Evolutionary conservation across 2,329 filamentous ascomycete genomes (phyloP), one percentile per base, ranked within the genome.

Genomic region (Hypoxylon sp.): DNA sequence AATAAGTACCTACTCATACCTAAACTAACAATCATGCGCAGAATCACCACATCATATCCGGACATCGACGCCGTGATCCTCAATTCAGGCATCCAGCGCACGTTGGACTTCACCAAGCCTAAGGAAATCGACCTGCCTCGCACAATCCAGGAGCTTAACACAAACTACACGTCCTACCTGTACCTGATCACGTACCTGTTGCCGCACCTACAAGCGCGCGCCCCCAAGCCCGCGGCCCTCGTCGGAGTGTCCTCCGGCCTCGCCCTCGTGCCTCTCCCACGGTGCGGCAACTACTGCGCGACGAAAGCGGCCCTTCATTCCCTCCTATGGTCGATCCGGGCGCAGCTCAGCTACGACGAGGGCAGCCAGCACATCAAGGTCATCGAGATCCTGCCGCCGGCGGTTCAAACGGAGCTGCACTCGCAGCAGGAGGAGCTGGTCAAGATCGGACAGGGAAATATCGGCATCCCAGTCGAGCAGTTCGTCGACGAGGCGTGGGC

Each of bases 61-160:
- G 77, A 82, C 28, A 82, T 90, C 28, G 86, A 89, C 76, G 83
- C 82, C 69, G 74, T 90, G 25, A 76, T 90, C 60, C 77, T 90
- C 55, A 89, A 89, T 73, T 84, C 87, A 0, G 87, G 87, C 7
- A 80, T 86, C 32, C 87, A 90, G 73, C 78, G 79, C 28, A 74
- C 73, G 0, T 76, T 85, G 45, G 78, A 86, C 75, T 84, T 88
- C 72, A 77, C 80, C 5, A 75, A 80, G 17, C 84, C 85, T 2
- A 38, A 53, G 2, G 52, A 66, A 14, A 75, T 81, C 63, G 73
- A 76, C 65, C 76, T 87, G 0, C 49, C 69, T 0, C 56, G 72
- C 1, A 79, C 85, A 45, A 74, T 82, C 53, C 65, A 75, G 2
- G 83, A 87, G 72, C 68, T 85, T 23, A 78, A 75, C n/a, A 80